phyloP scores from a whole-genome alignment of 1,139 yeast species.

The Nakaseomyces uthaithaninus region DNA sequence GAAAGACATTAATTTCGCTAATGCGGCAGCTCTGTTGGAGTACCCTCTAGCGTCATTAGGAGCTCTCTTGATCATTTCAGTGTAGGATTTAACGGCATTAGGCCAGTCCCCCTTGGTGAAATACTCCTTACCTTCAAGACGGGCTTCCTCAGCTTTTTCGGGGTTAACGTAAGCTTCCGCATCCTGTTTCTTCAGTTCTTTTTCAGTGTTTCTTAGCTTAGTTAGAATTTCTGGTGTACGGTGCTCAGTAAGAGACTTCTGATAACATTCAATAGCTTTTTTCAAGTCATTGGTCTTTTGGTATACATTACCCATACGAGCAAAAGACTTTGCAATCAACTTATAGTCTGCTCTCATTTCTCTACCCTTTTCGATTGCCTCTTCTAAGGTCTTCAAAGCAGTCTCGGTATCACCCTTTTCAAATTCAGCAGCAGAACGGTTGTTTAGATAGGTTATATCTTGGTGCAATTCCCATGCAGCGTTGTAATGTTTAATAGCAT shows the following conservation, averaged over 20 bases:
- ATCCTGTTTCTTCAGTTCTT: constrained; percentile 71
- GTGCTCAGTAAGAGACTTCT: constrained; percentile 92
- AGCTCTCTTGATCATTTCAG: constrained; percentile 92
- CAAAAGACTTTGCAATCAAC: constrained; percentile 83
- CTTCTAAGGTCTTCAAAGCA: constrained; percentile 71
- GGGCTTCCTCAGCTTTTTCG: constrained; percentile 90
- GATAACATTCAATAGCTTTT: constrained; percentile 70
- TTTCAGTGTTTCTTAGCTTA: constrained; percentile 82
- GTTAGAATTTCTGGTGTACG: constrained; percentile 90
- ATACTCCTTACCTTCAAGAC: constrained; percentile 81
- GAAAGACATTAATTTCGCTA: constrained; percentile 89
- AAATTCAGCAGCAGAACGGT: constrained; percentile 94
- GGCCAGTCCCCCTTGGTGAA: constrained; percentile 96
- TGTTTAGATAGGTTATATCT: constrained; percentile 90
- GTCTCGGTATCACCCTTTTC: constrained; percentile 90
- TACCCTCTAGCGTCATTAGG: constrained; percentile 97
- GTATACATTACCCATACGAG: constrained; percentile 80
- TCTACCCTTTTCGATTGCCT: constrained; percentile 84
- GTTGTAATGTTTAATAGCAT: constrained; percentile 78
- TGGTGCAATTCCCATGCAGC: constrained; percentile 76
- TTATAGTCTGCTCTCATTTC: constrained; percentile 88
- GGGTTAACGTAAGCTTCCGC: constrained; percentile 76
- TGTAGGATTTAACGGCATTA: constrained; percentile 84
- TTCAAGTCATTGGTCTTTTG: constrained; percentile 65
- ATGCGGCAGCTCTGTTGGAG: constrained; percentile 96